Evolutionary conservation across 1,139 yeast species (phyloP).

Genomic region (Yamadazyma diddensiae): DNA sequence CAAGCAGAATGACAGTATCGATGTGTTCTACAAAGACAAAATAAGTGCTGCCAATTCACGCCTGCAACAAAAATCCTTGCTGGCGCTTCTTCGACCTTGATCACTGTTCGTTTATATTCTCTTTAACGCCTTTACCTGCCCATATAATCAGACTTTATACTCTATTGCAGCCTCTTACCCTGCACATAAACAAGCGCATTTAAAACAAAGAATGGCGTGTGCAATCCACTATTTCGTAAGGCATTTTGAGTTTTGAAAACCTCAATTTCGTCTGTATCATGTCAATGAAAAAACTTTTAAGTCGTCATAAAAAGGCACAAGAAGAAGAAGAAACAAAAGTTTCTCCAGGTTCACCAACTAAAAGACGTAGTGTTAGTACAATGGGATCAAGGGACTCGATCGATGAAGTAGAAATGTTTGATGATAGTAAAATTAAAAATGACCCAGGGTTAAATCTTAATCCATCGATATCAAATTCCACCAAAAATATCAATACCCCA

Average conservation of each 20-base stretch:
- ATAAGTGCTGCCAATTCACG: too few species aligned
- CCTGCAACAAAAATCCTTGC: too few species aligned
- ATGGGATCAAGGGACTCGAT: conserved; percentile 34
- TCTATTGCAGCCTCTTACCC: not conserved
- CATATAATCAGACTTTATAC: too few species aligned
- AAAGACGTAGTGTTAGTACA: conserved; percentile 23
- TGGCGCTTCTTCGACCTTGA: too few species aligned
- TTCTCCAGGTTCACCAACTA: conserved; percentile 10
- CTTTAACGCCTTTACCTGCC: too few species aligned
- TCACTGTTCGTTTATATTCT: too few species aligned
- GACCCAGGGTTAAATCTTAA: conserved; percentile 35
- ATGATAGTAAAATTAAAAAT: conserved; percentile 20
- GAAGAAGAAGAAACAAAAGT: conserved; percentile 3
- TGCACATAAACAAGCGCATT: not conserved
- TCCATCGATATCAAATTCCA: conserved; percentile 32
- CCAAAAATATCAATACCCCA: conserved; percentile 8
- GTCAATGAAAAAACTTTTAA: conserved; percentile 22
- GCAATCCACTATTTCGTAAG: conserved; percentile 2
- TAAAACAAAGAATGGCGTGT: not conserved
- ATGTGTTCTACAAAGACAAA: too few species aligned
- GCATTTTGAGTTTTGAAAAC: conserved; percentile 2
- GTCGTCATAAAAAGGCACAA: conserved; percentile 13
- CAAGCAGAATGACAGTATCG: too few species aligned
- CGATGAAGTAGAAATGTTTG: conserved; percentile 32
- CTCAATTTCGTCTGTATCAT: conserved; percentile 5